Evolutionary conservation across 129 eudicot genomes (phyloP).

Genomic region (Glebionis coronaria): DNA sequence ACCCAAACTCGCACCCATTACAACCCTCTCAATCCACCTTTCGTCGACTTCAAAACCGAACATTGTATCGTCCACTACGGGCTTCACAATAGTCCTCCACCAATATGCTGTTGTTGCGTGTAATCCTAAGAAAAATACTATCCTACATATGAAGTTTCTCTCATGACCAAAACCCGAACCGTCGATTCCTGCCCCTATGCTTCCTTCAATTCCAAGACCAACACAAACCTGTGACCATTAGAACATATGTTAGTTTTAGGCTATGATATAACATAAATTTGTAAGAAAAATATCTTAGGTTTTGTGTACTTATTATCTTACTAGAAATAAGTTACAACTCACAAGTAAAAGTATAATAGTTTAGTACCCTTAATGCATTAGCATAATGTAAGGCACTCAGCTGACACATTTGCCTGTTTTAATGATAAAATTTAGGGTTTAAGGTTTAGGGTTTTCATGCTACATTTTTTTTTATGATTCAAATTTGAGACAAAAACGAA

Average conservation of each 20-base stretch:
- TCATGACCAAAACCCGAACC: conserved; percentile 58
- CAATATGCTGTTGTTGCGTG: conserved; percentile 67
- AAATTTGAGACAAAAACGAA: conserved; percentile 26
- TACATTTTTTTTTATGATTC: no score
- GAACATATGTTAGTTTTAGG: background rate
- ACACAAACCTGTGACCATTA: conserved; percentile 38
- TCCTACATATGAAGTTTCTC: conserved; percentile 35
- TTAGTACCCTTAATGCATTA: no score
- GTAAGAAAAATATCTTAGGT: background rate
- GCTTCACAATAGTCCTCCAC: conserved; percentile 70
- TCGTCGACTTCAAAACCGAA: conserved; percentile 54
- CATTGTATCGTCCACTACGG: conserved; percentile 86
- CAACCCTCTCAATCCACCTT: conserved; percentile 71
- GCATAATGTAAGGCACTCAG: no score
- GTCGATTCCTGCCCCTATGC: conserved; percentile 63
- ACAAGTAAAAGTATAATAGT: no score
- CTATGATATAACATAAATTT: no score
- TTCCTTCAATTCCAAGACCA: conserved; percentile 81
- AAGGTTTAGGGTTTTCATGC: no score
- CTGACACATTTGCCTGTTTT: background rate
- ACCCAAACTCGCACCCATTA: conserved; percentile 58
- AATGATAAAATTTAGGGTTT: no score
- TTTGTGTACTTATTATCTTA: no score
- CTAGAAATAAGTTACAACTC: no score
- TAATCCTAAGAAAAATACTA: conserved; percentile 68